Evolutionary conservation across 169 alveolate genomes (phyloP).

Genomic region (Cyclospora cayetanensis): DNA sequence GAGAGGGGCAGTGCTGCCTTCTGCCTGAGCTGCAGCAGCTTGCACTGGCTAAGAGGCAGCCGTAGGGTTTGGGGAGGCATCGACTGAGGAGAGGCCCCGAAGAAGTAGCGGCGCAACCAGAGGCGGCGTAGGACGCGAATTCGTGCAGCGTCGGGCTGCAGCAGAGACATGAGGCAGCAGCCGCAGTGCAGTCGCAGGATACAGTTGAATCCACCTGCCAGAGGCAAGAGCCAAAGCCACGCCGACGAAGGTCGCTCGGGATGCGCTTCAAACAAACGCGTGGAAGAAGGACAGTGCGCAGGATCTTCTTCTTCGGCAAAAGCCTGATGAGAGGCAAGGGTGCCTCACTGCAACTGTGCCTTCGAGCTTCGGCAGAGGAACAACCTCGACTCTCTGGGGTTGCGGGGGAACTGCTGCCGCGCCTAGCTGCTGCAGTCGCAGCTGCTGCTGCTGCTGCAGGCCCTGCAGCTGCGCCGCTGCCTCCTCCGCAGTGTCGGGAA

Average conservation of each 20-base stretch:
- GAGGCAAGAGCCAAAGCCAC: no score
- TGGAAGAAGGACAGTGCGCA: background rate
- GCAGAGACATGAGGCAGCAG: background rate
- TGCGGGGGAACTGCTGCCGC: background rate
- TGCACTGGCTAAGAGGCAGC: conserved; percentile 49
- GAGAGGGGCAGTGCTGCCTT: conserved; percentile 74
- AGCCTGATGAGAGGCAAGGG: background rate
- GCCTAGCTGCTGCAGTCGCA: background rate
- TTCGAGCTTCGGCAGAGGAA: conserved; percentile 78
- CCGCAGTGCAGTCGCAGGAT: background rate
- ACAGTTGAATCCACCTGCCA: no score
- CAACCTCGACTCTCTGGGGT: conserved; percentile 63
- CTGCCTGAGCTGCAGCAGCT: conserved; percentile 71
- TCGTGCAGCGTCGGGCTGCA: conserved; percentile 78
- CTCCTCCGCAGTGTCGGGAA: background rate
- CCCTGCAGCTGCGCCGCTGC: background rate
- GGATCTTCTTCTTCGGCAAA: background rate
- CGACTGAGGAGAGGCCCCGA: conserved; percentile 50
- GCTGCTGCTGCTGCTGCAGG: background rate
- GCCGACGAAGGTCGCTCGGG: background rate
- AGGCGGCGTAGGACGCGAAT: conserved; percentile 70
- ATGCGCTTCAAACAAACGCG: background rate
- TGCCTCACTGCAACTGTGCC: conserved; percentile 80
- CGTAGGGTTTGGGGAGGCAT: conserved; percentile 76
- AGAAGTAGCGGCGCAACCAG: conserved; percentile 76